phyloP scores from a whole-genome alignment of 2,329 filamentous ascomycete species.

The Aspergillus tamarii region DNA sequence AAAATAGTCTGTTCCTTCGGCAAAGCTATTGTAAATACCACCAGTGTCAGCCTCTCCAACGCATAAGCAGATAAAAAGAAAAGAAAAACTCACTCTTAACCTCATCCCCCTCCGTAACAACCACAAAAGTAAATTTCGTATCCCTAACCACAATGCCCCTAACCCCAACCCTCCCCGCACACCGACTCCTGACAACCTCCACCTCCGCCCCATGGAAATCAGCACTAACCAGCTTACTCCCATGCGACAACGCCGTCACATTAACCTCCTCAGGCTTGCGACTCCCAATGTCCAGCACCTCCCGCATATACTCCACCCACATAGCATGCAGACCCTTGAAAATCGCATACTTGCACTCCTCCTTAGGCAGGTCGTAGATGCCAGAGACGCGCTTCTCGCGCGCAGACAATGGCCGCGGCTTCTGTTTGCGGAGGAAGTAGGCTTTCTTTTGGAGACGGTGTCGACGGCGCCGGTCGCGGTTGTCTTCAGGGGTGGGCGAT shows the following conservation, averaged over 20 bases:
- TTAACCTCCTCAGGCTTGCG: conserved; percentile 16
- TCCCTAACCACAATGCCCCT: conserved; percentile 88
- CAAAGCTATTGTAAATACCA: conserved; percentile 53
- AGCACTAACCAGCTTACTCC: conserved; percentile 72
- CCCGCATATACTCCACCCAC: conserved; percentile 84
- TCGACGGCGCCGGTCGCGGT: conserved; percentile 57
- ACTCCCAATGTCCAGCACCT: conserved; percentile 68
- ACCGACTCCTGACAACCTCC: conserved; percentile 80
- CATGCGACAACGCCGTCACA: conserved; percentile 60
- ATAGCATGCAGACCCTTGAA: conserved; percentile 77
- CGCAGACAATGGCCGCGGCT: conserved; percentile 73
- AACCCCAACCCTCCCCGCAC: conserved; percentile 78
- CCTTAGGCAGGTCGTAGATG: conserved; percentile 73
- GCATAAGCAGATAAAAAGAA: not conserved
- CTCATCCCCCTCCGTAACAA: conserved; percentile 72
- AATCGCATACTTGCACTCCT: conserved; percentile 70
- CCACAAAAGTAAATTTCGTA: conserved; percentile 80
- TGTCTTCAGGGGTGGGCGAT: conserved; percentile 64
- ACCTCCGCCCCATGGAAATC: conserved; percentile 89
- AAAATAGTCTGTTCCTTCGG: conserved; percentile 93
- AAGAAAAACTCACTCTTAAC: conserved; percentile 62
- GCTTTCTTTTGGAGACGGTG: conserved; percentile 51
- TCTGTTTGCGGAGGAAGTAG: conserved; percentile 52
- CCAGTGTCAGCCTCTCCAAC: not conserved
- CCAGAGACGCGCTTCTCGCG: conserved; percentile 73